Evolutionary conservation across 768 basidiomycete species (phyloP).

Genomic region (Paxillus ammoniavirescens): DNA sequence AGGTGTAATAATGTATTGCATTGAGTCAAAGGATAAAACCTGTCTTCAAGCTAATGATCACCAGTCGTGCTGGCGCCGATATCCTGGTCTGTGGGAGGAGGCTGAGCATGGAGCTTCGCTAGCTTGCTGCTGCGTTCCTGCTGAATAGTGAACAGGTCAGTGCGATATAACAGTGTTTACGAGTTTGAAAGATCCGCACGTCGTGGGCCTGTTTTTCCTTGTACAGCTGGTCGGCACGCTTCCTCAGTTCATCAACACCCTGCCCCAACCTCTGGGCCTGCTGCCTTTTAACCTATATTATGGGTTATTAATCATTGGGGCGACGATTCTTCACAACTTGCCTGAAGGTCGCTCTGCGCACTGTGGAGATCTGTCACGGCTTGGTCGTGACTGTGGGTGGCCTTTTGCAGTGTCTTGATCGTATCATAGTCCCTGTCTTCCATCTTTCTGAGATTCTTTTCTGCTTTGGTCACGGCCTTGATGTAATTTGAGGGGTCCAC

Average conservation of each 20-base stretch:
- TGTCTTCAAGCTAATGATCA: no score
- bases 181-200: conserved; percentile 9
- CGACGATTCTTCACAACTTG: conserved; percentile 13
- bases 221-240: conserved; percentile 19
- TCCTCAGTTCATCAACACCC: conserved; percentile 16
- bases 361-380: conserved; percentile 42
- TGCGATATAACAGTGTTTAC: not conserved
- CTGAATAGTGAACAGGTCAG: not conserved
- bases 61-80: not conserved
- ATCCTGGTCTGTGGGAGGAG: not conserved
- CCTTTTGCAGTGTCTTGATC: conserved; percentile 50
- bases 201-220: conserved; percentile 21
- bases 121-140: conserved; percentile 21
- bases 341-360: conserved; percentile 46
- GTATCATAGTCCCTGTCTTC: conserved; percentile 50
- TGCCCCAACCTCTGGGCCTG: conserved; percentile 18
- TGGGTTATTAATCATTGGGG: not conserved
- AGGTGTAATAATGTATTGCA: no score
- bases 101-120: conserved; percentile 3
- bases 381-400: conserved; percentile 50
- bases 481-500: not conserved
- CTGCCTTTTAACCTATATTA: conserved; percentile 25
- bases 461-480: conserved; percentile 47
- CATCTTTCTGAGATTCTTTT: conserved; percentile 46
- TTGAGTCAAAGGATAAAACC: no score